phyloP scores from a whole-genome alignment of 441 rosid genomes.

The Populus hybrid region DNA sequence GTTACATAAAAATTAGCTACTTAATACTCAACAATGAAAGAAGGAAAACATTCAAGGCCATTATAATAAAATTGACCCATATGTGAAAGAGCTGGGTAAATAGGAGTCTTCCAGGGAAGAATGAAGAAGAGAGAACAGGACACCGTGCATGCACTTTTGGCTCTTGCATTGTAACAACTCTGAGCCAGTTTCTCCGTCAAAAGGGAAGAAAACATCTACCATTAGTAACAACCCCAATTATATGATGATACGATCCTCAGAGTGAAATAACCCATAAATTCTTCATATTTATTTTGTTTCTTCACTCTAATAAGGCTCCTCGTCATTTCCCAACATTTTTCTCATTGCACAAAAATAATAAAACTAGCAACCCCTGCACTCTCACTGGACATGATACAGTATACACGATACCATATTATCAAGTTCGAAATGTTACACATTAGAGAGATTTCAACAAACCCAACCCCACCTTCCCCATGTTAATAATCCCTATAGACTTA shows the following conservation, averaged over 20 bases:
- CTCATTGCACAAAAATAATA: neutral
- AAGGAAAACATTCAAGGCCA: neutral
- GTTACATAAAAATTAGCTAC: slow-evolving; percentile 15
- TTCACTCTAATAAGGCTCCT: neutral
- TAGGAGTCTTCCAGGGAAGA: neutral
- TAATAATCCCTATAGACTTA: neutral
- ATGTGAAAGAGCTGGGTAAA: neutral
- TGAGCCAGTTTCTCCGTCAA: neutral
- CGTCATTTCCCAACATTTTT: neutral
- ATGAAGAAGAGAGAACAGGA: neutral
- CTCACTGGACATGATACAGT: neutral
- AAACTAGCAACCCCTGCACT: neutral
- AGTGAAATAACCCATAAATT: neutral
- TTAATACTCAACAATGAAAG: neutral
- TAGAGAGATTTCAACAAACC: neutral
- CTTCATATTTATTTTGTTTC: neutral
- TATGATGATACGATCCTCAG: neutral
- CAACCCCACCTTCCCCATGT: neutral
- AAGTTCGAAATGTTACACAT: neutral
- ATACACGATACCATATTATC: neutral
- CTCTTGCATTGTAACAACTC: neutral
- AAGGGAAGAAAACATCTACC: too few species aligned
- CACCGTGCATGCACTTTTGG: neutral
- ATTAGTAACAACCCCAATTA: too few species aligned
- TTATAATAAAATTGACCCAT: neutral